Conservation (phyloP, 148 eudicot genomes). For the Rhododendron molle region DNA sequence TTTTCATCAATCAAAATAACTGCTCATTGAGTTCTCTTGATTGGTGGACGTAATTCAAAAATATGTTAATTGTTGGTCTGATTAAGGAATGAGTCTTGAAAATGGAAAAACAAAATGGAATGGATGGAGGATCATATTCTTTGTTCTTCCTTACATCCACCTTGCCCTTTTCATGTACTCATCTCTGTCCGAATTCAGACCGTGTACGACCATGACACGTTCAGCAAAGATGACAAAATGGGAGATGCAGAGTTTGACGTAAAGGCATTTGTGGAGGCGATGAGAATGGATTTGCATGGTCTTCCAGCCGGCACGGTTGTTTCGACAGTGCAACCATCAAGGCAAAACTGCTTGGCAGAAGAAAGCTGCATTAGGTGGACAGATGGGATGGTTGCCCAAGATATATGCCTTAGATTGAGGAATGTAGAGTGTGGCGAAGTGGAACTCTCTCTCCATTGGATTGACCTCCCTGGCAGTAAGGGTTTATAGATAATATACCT, state of each 20-base stretch:
- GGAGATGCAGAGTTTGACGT: constrained; percentile 19
- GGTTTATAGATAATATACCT: constrained; percentile 10
- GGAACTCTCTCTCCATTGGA: constrained; percentile 40
- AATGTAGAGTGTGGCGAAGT: constrained; percentile 55
- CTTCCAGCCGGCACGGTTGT: constrained; percentile 29
- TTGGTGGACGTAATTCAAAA: too few relatives aligned
- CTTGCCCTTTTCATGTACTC: not conserved
- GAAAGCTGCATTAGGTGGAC: constrained; percentile 28
- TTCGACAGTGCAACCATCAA: constrained; percentile 21
- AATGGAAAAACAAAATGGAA: too few relatives aligned
- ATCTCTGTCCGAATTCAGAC: constrained; percentile 12
- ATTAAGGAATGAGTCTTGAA: too few relatives aligned
- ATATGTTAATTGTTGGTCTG: too few relatives aligned
- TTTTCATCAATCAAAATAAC: too few relatives aligned
- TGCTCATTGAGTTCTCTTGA: too few relatives aligned
- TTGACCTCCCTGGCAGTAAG: constrained; percentile 39
- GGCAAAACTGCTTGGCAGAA: constrained; percentile 37
- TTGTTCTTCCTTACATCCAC: too few relatives aligned
- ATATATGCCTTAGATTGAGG: constrained; percentile 38
- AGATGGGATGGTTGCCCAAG: constrained; percentile 31
- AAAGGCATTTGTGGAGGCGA: constrained; percentile 30
- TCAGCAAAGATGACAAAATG: constrained; percentile 34
- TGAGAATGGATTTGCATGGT: constrained; percentile 18
- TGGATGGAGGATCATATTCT: too few relatives aligned
- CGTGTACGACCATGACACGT: constrained; percentile 45